These are phyloP conservation scores for Trebouxia sp. DNA, from an alignment of 139 green algal species.

Conservation along the genomic window DNA sequence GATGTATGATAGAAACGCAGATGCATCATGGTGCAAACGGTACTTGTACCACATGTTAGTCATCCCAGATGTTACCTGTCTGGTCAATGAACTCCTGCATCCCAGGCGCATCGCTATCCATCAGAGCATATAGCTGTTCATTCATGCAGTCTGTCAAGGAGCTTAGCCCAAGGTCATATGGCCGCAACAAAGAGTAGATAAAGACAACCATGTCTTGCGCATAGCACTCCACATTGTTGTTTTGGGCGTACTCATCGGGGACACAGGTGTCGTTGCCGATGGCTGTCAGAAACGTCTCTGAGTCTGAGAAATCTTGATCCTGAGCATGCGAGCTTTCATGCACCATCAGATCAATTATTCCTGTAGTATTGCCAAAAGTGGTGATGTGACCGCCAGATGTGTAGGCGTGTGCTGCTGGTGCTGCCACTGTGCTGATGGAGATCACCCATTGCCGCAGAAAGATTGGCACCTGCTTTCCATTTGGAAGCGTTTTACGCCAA, in stretches of 20 bases:
- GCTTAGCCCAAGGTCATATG: neutral
- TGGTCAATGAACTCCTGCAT: neutral
- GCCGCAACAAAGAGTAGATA: neutral
- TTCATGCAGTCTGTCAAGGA: neutral
- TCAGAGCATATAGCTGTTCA: neutral
- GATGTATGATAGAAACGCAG: no score
- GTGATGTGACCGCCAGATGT: neutral
- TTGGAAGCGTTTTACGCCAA: neutral
- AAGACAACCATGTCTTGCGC: constrained; percentile 7
- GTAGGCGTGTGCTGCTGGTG: neutral
- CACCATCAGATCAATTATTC: neutral
- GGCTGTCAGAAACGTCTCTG: neutral
- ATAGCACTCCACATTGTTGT: neutral
- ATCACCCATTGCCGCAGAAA: neutral
- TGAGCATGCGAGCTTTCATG: constrained; percentile 1
- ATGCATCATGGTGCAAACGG: no score
- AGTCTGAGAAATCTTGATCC: neutral
- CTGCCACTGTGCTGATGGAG: neutral
- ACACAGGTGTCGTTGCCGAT: neutral
- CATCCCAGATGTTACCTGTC: neutral
- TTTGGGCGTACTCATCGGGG: neutral
- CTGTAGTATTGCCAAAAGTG: neutral
- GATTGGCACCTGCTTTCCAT: neutral
- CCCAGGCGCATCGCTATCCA: neutral
- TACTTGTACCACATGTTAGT: no score